Base-by-base conservation (phyloP, 179 eudicot genomes). In the Sideroxylon spinosum region DNA sequence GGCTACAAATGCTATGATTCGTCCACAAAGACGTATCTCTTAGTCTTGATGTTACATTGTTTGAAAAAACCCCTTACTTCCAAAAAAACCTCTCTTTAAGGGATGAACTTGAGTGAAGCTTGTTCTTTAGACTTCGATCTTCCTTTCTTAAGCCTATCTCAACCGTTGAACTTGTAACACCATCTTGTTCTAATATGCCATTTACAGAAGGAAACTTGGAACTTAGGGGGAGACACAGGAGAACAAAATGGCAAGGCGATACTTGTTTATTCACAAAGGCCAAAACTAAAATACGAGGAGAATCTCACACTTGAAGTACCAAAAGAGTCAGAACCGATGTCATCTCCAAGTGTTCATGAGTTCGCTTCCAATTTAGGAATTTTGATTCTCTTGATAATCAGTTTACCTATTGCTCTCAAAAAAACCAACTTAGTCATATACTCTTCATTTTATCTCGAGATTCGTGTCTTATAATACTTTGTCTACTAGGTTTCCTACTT, bases 21-120 rank as follows among this genome's bases (percentile, higher is more conserved):
- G 3, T 29, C 37, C 37, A 29, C 37, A 29, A 29, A 29, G 3
- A 29, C 1, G 37, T 29, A 29, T 29, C 3, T 29, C 2, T 29
- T 29, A 29, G 37, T 29, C 69, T 61, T 19, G 69, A 75, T 75
- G 78, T 75, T 60, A 75, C 69, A 0, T 75, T 75, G 13, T 37
- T 75, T n/a, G 55, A 75, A 46, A 17, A 37, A 0, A 32, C 13
- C 14, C 2, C 78, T 5, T 75, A 32, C 53, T 75, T 60, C 55
- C 57, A 25, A 53, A 55, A 62, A 44, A 2, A 57, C 17, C 61
- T 29, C 7, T 37, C 46, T 59, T 7, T n/a, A n/a, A n/a, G n/a
- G n/a, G n/a, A 61, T 9, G 68, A 28, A 20, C 48, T 0, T 17
- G n/a, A 62, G 29, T 61, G 26, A 75, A 37, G 55, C 8, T 29